A percentile compares a stretch with the other conserved stretches of the same genome.
These are phyloP conservation scores for Colletotrichum lupini DNA, from an alignment of 2,329 filamentous ascomycete genomes.

Conservation along the genomic window DNA sequence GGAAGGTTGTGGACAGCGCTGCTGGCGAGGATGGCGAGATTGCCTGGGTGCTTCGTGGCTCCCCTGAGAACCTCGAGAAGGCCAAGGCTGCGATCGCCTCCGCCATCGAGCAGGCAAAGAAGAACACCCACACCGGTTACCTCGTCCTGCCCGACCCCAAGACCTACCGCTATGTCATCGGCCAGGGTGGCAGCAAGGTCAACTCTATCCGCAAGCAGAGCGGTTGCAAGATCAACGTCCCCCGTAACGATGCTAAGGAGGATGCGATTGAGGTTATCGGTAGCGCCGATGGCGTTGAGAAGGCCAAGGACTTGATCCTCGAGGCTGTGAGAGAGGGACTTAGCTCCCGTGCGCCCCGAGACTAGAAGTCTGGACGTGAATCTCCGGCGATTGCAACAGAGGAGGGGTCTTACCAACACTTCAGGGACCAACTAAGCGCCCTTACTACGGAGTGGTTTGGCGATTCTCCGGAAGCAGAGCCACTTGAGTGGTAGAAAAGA, in stretches of 20 bases:
- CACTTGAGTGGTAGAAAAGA: constrained; percentile 13
- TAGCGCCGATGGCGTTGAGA: constrained; percentile 81
- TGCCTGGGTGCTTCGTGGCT: constrained; percentile 89
- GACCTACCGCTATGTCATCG: constrained; percentile 91
- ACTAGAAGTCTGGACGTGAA: constrained; percentile 20
- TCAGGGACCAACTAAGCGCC: constrained; percentile 9
- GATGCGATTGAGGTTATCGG: constrained; percentile 95
- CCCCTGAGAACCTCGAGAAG: constrained; percentile 81
- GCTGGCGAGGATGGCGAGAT: constrained; percentile 77
- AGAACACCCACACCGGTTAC: constrained; percentile 82
- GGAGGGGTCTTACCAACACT: not conserved
- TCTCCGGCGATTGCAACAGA: not conserved
- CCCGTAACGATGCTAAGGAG: constrained; percentile 77
- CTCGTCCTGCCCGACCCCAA: constrained; percentile 89
- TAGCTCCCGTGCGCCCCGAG: constrained; percentile 37
- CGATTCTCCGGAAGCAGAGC: not conserved
- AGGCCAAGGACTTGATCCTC: constrained; percentile 89
- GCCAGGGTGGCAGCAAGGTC: constrained; percentile 88
- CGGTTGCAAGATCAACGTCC: constrained; percentile 93
- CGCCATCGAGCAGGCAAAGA: constrained; percentile 77
- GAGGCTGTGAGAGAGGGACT: constrained; percentile 78
- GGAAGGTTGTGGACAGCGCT: constrained; percentile 78
- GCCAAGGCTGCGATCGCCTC: constrained; percentile 80
- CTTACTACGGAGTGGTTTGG: constrained; percentile 14
- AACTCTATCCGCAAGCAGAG: constrained; percentile 93